Evolutionary conservation across 768 basidiomycete genomes (phyloP).

Genomic region (Leccinellum albellum): DNA sequence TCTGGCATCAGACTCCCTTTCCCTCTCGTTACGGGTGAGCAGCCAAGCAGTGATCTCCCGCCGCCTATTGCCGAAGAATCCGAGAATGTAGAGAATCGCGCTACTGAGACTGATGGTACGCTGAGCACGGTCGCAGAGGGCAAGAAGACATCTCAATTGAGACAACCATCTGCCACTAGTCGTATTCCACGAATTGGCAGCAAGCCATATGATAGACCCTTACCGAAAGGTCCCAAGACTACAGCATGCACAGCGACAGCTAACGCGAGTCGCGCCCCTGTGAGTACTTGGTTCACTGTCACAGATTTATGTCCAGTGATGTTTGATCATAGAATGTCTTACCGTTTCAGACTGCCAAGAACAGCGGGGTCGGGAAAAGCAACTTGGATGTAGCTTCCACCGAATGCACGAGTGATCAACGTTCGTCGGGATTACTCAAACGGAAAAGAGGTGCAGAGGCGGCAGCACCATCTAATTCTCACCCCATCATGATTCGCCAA

Average conservation of each 20-base stretch:
- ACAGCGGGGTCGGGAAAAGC: conserved; percentile 6
- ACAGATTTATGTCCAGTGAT: neutral
- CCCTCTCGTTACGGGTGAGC: conserved; percentile 24
- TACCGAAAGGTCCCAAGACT: conserved; percentile 4
- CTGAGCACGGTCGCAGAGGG: conserved; percentile 18
- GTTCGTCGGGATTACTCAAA: conserved; percentile 27
- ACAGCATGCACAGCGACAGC: no score
- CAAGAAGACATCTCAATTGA: conserved; percentile 43
- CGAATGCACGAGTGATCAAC: conserved; percentile 7
- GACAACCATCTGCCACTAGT: conserved; percentile 45
- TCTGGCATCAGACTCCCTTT: conserved; percentile 25
- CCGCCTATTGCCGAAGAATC: conserved; percentile 34
- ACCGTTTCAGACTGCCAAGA: conserved; percentile 11
- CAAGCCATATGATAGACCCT: conserved; percentile 55
- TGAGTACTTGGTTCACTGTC: conserved; percentile 9
- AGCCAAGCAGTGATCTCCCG: conserved; percentile 17
- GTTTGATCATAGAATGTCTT: conserved; percentile 6
- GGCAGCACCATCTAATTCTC: conserved; percentile 17
- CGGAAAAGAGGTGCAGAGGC: conserved; percentile 25
- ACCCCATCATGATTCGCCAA: conserved; percentile 33
- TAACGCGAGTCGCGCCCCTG: conserved; percentile 8
- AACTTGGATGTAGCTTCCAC: conserved; percentile 7
- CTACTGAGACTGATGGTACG: conserved; percentile 11
- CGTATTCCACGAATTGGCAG: conserved; percentile 57
- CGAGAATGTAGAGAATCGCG: conserved; percentile 6